Base-by-base conservation (phyloP, 1,284 basidiomycete genomes). In the Ustilago cynodontis region DNA sequence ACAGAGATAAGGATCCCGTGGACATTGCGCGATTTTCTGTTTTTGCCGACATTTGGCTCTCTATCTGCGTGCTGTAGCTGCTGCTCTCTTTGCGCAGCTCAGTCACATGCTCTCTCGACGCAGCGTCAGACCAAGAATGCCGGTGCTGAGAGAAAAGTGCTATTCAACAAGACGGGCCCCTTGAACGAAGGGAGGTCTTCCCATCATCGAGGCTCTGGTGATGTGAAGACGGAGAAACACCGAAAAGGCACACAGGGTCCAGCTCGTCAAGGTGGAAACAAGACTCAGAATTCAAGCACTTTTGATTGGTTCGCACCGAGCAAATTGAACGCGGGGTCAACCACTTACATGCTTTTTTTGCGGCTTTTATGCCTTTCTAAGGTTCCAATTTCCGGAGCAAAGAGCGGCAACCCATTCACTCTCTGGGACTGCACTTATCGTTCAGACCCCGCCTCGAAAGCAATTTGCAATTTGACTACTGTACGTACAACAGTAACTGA, bases 281-380 rank as follows among this genome's bases (percentile, higher is more conserved):
- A 49, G 26, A 49, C 47, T 49, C 47, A 26, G 31, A 33, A 52
- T 41, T 57, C 43, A 28, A 45, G 47, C 47, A 26, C 9, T 24
- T 65, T 58, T 52, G 62, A 56, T 56, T 63, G 52, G 53, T 37
- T 49, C 43, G 16, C 7, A 51, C 9, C 31, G 26, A 45, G n/a
- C 43, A 45, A 45, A 20, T 20, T 45, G n/a, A 45, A 37, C 62
- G 62, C 24, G 50, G 63, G 50, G 56, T 47, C 39, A 28, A 11
- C 24, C 24, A 9, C 9, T n/a, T n/a, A n/a, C n/a, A n/a, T 33
- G 9, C 18, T 13, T 24, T 26, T 26, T 26, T 39, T 59, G 64
- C 64, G 64, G 64, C 64, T 55, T 65, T 65, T 65, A 54, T 24
- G 64, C 65, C 58, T 10, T 5, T 33, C 18, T 20, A 28, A 22